Percentiles rank a stretch among this genome's conserved stretches.
These are phyloP conservation scores for Metschnikowia peoriensis DNA, from an alignment of 805 yeast genomes.

Conservation along the genomic window DNA sequence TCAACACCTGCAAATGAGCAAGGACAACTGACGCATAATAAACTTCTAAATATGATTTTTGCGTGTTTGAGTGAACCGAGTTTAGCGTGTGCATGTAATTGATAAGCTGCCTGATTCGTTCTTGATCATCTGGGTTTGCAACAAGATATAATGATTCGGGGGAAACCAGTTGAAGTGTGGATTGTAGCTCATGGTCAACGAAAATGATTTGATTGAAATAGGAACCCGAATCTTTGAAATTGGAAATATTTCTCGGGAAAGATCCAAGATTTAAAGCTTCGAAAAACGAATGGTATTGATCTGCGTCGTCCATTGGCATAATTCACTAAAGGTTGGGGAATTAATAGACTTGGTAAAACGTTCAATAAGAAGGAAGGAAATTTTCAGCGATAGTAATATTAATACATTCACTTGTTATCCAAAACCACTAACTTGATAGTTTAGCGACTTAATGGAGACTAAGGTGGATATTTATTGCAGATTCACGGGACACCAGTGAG, in stretches of 20 bases:
- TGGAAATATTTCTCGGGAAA: conserved; percentile 35
- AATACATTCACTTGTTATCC: background rate
- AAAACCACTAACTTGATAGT: background rate
- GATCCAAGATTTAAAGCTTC: conserved; percentile 34
- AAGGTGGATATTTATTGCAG: background rate
- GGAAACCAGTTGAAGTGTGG: conserved; percentile 27
- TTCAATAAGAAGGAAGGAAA: background rate
- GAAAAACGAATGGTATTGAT: conserved; percentile 24
- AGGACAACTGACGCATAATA: conserved; percentile 32
- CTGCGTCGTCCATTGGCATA: conserved; percentile 1
- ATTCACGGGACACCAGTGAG: background rate
- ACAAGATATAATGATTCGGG: conserved; percentile 12
- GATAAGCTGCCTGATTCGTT: conserved; percentile 27
- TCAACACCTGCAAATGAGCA: conserved; percentile 35
- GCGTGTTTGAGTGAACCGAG: conserved; percentile 23
- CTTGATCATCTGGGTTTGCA: conserved; percentile 13
- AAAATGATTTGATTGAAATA: conserved; percentile 34
- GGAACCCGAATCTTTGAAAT: conserved; percentile 33
- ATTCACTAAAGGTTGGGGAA: background rate
- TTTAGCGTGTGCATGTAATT: conserved; percentile 26
- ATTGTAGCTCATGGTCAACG: conserved; percentile 38
- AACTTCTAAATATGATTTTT: conserved; percentile 28
- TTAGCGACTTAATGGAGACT: background rate
- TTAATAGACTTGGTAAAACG: background rate
- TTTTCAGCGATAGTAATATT: background rate